Evolutionary conservation across 1,139 yeast species (phyloP).

Genomic region (Taiozyma sp.): DNA sequence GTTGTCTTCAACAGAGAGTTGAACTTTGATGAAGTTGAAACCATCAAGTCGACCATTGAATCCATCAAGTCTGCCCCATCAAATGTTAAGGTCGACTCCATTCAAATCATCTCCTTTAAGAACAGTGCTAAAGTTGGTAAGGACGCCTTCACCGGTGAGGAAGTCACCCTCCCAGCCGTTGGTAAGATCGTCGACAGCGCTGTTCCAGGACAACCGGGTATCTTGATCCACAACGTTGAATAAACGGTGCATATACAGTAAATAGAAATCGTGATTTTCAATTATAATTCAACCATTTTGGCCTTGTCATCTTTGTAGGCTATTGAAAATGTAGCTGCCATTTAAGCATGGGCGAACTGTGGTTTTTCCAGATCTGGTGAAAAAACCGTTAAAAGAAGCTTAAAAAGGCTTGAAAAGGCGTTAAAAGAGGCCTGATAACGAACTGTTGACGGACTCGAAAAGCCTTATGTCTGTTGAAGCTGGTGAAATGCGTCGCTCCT

Average conservation of each 20-base stretch:
- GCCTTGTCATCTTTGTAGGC: background rate
- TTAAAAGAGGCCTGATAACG: background rate
- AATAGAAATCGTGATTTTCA: background rate
- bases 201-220: constrained; percentile 92
- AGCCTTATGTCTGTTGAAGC: background rate
- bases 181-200: constrained; percentile 78
- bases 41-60: constrained; percentile 48
- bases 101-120: constrained; percentile 54
- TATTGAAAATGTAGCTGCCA: background rate
- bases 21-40: constrained; percentile 69
- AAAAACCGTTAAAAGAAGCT: background rate
- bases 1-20: constrained; percentile 85
- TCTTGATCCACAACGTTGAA: constrained; percentile 56
- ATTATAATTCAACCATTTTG: background rate
- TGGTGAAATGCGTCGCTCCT: background rate
- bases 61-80: constrained; percentile 64
- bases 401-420: background rate
- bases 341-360: background rate
- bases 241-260: background rate
- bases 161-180: constrained; percentile 52
- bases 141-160: constrained; percentile 64
- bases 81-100: constrained; percentile 47
- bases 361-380: background rate
- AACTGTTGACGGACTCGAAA: background rate
- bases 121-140: constrained; percentile 58